Evolutionary conservation across 2,329 filamentous ascomycete genomes (phyloP).

Genomic region (Alternaria brassicae): DNA sequence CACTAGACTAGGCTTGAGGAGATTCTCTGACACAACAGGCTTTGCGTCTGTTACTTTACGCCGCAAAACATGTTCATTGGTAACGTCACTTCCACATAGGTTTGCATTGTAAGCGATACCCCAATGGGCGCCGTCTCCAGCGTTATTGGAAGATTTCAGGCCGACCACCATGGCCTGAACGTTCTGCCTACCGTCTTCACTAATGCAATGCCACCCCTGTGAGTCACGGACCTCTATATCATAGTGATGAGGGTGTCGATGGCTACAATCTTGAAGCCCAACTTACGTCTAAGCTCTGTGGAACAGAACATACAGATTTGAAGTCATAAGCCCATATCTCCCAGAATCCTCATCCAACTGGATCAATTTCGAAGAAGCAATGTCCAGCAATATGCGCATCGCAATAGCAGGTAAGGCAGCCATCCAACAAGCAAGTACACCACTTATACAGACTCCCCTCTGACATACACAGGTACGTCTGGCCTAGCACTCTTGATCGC

Average conservation of each 20-base stretch:
- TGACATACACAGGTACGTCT: constrained; percentile 56
- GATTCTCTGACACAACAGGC: constrained; percentile 2
- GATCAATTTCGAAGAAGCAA: constrained; percentile 21
- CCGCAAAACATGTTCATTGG: constrained; percentile 28
- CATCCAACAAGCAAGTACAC: not conserved
- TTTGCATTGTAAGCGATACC: constrained; percentile 11
- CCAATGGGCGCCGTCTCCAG: not conserved
- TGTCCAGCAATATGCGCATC: constrained; percentile 61
- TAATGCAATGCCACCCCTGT: constrained; percentile 25
- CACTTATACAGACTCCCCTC: not conserved
- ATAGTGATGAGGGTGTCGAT: constrained; percentile 19
- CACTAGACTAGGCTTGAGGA: constrained; percentile 18
- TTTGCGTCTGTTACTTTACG: constrained; percentile 19
- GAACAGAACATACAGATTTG: constrained; percentile 7
- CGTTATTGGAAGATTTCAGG: constrained; percentile 1
- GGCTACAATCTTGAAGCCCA: constrained; percentile 7
- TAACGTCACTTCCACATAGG: constrained; percentile 9
- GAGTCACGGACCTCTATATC: constrained; percentile 39
- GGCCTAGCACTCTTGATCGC: constrained; percentile 66
- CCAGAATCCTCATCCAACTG: not conserved
- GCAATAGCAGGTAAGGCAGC: constrained; percentile 58
- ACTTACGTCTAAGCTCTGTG: constrained; percentile 6
- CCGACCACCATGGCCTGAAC: constrained; percentile 20
- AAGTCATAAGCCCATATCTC: not conserved
- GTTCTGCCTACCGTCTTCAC: constrained; percentile 33